A percentile compares a stretch with the other conserved stretches of the same genome.
phyloP scores from a whole-genome alignment of 306 rosid species.

The Macrotyloma uniflorum region DNA sequence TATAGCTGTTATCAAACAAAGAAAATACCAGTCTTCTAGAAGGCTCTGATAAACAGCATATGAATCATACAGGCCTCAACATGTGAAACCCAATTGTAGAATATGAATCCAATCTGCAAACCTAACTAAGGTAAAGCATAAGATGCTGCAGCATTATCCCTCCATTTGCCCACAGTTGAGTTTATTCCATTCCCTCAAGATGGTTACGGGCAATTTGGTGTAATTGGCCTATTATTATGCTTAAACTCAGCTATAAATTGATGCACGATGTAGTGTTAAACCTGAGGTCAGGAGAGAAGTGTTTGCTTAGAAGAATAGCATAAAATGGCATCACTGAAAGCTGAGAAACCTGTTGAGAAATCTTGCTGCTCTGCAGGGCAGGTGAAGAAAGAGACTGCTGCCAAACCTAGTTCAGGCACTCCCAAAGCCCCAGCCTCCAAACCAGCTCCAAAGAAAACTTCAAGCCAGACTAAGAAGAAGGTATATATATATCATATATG shows the following conservation, averaged over 20 bases:
- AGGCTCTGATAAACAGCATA: slow-evolving; percentile 20
- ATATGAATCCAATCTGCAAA: slow-evolving; percentile 46
- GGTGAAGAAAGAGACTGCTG: slow-evolving; percentile 53
- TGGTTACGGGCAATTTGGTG: slow-evolving; percentile 32
- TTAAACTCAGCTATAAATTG: slow-evolving; percentile 57
- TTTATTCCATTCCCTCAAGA: slow-evolving; percentile 52
- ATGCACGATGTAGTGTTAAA: slow-evolving; percentile 25
- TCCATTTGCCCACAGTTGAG: slow-evolving; percentile 37
- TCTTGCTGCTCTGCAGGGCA: slow-evolving; percentile 39
- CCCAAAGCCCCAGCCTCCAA: slow-evolving; percentile 64
- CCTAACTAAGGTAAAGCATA: slow-evolving; percentile 47
- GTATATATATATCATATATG: slow-evolving; percentile 25
- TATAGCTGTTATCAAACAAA: slow-evolving; percentile 3
- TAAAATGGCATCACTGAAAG: slow-evolving; percentile 68
- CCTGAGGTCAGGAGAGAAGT: slow-evolving; percentile 34
- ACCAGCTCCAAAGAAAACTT: slow-evolving; percentile 58
- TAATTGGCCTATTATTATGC: background rate
- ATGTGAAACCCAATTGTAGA: slow-evolving; percentile 23
- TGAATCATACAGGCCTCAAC: slow-evolving; percentile 17
- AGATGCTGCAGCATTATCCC: slow-evolving; percentile 48
- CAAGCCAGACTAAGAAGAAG: slow-evolving; percentile 67
- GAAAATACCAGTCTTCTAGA: slow-evolving; percentile 34
- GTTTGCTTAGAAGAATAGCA: slow-evolving; percentile 23
- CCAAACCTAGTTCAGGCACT: slow-evolving; percentile 47
- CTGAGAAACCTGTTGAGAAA: slow-evolving; percentile 43